Evolutionary conservation across 768 basidiomycete species (phyloP).

Genomic region (Peribolospora kevripleyi): DNA sequence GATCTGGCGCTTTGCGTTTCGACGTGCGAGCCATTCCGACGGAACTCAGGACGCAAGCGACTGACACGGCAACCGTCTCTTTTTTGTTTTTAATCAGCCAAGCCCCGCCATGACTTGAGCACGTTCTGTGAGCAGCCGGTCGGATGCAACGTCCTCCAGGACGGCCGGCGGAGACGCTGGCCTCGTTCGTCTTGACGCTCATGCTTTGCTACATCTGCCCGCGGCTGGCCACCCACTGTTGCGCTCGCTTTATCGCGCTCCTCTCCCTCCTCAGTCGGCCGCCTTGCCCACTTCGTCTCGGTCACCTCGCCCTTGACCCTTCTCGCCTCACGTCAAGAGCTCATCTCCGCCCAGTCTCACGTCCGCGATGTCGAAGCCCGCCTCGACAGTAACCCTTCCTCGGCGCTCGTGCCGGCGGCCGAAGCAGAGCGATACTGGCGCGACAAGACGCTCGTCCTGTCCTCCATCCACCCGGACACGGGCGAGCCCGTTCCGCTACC

Average conservation of each 20-base stretch:
- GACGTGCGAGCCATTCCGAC: too few relatives aligned
- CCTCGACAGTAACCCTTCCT: slow-evolving; percentile 7
- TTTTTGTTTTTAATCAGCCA: too few relatives aligned
- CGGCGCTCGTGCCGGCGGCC: neutral
- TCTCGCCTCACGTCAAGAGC: slow-evolving; percentile 8
- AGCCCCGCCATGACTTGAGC: too few relatives aligned
- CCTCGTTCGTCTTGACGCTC: too few relatives aligned
- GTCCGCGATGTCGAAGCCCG: slow-evolving; percentile 6
- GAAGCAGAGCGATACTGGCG: neutral
- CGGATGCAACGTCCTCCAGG: too few relatives aligned
- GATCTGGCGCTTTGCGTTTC: too few relatives aligned
- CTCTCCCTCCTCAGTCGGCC: slow-evolving; percentile 8
- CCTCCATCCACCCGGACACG: slow-evolving; percentile 16
- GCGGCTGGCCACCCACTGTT: neutral
- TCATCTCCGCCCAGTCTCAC: slow-evolving; percentile 9
- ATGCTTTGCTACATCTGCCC: too few relatives aligned
- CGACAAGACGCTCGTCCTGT: neutral
- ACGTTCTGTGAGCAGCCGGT: too few relatives aligned
- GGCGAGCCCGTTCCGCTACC: slow-evolving; percentile 21
- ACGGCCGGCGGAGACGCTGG: too few relatives aligned
- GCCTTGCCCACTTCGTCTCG: slow-evolving; percentile 11
- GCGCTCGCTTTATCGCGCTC: slow-evolving; percentile 2
- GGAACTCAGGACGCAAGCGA: too few relatives aligned
- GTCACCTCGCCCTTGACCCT: slow-evolving; percentile 16
- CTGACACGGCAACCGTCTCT: too few relatives aligned